Base-by-base conservation (phyloP, 2,329 filamentous ascomycete species). In the Ustulina deusta region DNA sequence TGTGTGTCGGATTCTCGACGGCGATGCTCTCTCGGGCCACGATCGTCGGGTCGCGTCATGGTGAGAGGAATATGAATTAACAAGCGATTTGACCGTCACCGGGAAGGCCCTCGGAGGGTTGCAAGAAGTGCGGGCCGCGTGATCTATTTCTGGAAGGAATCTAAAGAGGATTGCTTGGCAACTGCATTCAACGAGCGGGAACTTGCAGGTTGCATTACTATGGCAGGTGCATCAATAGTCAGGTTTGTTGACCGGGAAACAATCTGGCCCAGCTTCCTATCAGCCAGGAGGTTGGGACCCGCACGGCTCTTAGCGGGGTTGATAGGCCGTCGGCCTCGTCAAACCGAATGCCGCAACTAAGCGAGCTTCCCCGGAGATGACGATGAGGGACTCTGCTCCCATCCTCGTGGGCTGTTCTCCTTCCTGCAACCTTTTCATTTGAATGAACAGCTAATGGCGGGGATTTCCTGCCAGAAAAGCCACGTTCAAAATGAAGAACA, bases 231-330 rank as follows among this genome's bases (percentile, higher is more conserved):
- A 66, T 59, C 61, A 67, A 69, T 61, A 57, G 34, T 34, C 42
- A 11, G 17, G 27, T 9, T 32, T 69, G 82, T 83, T 81, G 81
- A 71, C 81, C 58, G 70, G 78, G 78, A 80, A 83, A 83, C 81
- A 73, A 80, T 81, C 80, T 77, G 72, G 6, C 17, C 36, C 17
- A 32, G n/a, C n/a, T 48, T 61, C 22, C 57, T 66, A 27, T 66
- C 46, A 29, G 48, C 34, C 34, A 62, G n/a, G n/a, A n/a, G n/a
- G 2, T 2, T 40, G 29, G 38, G 68, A 56, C 46, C 61, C 20
- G 61, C 66, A 57, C 44, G 56, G 54, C 54, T 69, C 51, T 59
- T 67, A 67, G 71, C 59, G 69, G 72, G 70, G 70, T 46, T 61
- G 27, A 51, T 17, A 40, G 40, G 57, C 42, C 58, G 38, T 58